Evolutionary conservation across 192 early-diverging fungal genomes (phyloP).

Genomic region (Coemansia sp.): DNA sequence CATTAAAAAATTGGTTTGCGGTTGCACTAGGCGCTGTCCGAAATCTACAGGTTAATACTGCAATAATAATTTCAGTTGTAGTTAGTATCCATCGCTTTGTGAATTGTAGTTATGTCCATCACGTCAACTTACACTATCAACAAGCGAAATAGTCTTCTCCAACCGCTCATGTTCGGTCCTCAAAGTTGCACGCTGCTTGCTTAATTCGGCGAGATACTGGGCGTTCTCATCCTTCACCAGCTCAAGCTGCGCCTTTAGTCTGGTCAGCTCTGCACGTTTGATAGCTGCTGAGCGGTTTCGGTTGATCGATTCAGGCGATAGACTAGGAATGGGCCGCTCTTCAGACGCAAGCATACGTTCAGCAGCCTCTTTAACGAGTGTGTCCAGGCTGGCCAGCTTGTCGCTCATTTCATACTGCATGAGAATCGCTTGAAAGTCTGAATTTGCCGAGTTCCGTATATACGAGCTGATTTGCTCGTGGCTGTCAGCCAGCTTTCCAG

Average conservation of each 20-base stretch:
- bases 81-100: neutral
- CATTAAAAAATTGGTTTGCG: neutral
- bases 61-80: neutral
- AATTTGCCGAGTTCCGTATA: conserved; percentile 48
- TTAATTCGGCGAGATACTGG: conserved; percentile 10
- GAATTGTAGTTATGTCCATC: neutral
- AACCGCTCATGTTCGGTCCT: conserved; percentile 19
- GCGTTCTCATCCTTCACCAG: conserved; percentile 28
- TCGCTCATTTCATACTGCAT: conserved; percentile 53
- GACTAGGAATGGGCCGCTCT: conserved; percentile 19
- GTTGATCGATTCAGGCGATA: conserved; percentile 45
- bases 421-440: conserved; percentile 49
- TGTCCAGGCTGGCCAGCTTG: conserved; percentile 40
- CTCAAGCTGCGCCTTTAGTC: conserved; percentile 31
- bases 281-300: conserved; percentile 39
- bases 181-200: conserved; percentile 16
- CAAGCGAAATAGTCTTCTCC: conserved; percentile 16
- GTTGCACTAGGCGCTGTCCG: neutral
- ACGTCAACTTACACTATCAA: conserved; percentile 8
- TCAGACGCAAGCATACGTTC: conserved; percentile 21
- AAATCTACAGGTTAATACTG: neutral
- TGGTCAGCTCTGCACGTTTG: conserved; percentile 37
- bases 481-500: conserved; percentile 44
- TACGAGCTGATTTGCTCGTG: conserved; percentile 53
- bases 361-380: conserved; percentile 34